Base-by-base conservation (phyloP, 805 yeast genomes). In the Yamadazyma phyllophila region DNA sequence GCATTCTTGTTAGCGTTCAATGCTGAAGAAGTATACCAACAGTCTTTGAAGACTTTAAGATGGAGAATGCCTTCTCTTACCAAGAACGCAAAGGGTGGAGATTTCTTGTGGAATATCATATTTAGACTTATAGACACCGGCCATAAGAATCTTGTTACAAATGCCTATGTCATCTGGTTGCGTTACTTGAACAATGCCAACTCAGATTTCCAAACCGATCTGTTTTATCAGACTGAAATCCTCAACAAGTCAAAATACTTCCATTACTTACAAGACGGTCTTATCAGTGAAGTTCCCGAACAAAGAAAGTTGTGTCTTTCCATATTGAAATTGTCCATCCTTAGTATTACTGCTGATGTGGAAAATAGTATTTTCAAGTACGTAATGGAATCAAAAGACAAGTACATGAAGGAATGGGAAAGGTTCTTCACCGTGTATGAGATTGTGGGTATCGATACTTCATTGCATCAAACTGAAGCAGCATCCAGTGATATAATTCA, bases 391-490 rank as follows among this genome's bases (percentile, higher is more conserved):
- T 48, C 60, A 8, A 49, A 44, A 1, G 64, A 61, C 0, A 45
- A 45, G 14, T 68, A 71, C 35, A 56, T 77, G 14, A 67, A 64
- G 5, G 76, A 81, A 16, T 90, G 97, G 97, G 73, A 78, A 36
- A 74, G 87, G 47, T 90, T 73, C 56, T 71, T 81, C 24, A 87
- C 96, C 0, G 64, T 90, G 11, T 85, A 80, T 55, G 96, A 90
- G 57, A 85, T 90, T 39, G 66, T 88, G 24, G 94, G 89, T 1
- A 75, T 90, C 33, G 97, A 90, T 60, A 81, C 96, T 0, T 86
- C 96, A 0, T 65, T 88, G 55, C 90, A 91, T 55, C 97, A 91
- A 62, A 81, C 91, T 0, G 82, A 83, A 53, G 96, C 88, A 10
- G 92, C 94, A 0, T 63, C 76, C 1, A 65, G 66, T 7, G 96